Evolutionary conservation across 116 monocot genomes (phyloP).

Genomic region (Phalaenopsis hybrid): DNA sequence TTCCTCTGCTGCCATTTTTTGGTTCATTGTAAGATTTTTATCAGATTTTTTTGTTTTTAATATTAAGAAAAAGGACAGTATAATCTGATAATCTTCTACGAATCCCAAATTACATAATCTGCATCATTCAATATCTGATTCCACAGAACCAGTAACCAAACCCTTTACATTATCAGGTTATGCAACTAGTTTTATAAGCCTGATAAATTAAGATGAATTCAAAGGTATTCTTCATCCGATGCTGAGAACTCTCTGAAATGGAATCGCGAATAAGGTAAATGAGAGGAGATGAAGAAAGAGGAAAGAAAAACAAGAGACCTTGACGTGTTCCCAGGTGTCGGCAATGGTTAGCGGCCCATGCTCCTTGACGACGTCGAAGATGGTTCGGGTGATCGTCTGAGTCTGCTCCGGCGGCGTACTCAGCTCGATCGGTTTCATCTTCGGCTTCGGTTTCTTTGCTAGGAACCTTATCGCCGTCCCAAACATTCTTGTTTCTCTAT

Average conservation of each 20-base stretch:
- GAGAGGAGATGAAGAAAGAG: neutral
- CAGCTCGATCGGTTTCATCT: conserved; percentile 95
- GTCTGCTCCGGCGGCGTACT: conserved; percentile 90
- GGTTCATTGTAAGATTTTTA: too few species aligned
- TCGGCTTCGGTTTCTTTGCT: conserved; percentile 82
- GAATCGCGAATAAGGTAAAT: neutral
- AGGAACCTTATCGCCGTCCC: conserved; percentile 49
- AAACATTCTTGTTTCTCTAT: conserved; percentile 23
- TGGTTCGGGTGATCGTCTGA: conserved; percentile 74
- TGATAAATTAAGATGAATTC: neutral
- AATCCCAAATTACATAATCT: neutral
- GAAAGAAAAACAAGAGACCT: conserved; percentile 31
- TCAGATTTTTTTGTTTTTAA: too few species aligned
- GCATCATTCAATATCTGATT: neutral
- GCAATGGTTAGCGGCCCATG: conserved; percentile 97
- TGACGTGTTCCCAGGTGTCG: conserved; percentile 89
- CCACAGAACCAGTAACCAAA: neutral
- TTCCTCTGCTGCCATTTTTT: too few species aligned
- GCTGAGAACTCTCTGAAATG: neutral
- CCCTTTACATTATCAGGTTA: neutral
- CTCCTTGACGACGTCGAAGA: conserved; percentile 94
- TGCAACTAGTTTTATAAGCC: neutral
- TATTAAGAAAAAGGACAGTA: neutral
- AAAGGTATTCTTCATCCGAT: too few species aligned
- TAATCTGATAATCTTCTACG: neutral